phyloP scores from a whole-genome alignment of 441 rosid species.

The Adansonia grandidieri region DNA sequence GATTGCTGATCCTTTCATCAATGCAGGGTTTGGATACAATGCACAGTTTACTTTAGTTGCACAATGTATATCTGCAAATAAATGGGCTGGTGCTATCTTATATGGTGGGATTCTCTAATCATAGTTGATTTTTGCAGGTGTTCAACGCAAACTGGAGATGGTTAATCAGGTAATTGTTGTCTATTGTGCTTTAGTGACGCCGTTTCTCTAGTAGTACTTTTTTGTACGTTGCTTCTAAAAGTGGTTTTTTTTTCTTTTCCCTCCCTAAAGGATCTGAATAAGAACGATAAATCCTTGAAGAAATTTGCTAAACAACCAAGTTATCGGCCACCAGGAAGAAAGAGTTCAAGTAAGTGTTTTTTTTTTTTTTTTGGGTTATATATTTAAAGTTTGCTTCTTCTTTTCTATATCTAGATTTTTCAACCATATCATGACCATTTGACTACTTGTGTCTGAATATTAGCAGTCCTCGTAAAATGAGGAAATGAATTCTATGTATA shows the following conservation, averaged over 20 bases:
- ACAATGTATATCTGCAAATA: too few relatives aligned
- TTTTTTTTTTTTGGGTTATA: not conserved
- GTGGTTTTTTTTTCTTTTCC: not conserved
- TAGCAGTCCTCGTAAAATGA: not conserved
- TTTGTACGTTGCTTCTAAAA: not conserved
- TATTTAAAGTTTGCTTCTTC: not conserved
- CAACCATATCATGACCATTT: not conserved
- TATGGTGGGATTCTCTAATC: not conserved
- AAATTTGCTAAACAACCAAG: slow-evolving; percentile 49
- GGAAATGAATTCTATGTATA: not conserved
- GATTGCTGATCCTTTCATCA: too few relatives aligned
- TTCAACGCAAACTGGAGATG: slow-evolving; percentile 66
- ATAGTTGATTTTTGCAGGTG: slow-evolving; percentile 44
- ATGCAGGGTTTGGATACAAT: too few relatives aligned
- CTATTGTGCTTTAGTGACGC: not conserved
- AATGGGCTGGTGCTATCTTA: not conserved
- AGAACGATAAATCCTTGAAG: slow-evolving; percentile 51
- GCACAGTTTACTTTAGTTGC: too few relatives aligned
- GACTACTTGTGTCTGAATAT: not conserved
- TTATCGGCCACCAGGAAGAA: slow-evolving; percentile 76
- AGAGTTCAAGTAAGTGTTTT: slow-evolving; percentile 69
- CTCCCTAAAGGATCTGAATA: slow-evolving; percentile 49
- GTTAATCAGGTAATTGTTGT: slow-evolving; percentile 50
- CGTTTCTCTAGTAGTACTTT: not conserved
- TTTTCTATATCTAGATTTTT: not conserved